Conservation (phyloP, 306 rosid genomes). For the Clitoria ternatea region DNA sequence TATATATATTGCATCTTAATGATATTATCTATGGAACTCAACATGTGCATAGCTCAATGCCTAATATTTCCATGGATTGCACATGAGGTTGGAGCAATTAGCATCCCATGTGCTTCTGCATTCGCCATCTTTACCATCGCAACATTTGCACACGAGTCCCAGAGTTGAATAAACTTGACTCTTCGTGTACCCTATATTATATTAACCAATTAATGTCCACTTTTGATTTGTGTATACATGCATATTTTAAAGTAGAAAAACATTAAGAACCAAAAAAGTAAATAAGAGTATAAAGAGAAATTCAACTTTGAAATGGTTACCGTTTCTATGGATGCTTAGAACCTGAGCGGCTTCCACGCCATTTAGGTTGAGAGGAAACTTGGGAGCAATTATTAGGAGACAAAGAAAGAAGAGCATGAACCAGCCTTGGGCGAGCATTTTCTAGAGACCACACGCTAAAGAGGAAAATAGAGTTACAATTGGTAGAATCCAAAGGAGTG, state of each 20-base stretch:
- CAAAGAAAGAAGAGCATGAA: constrained; percentile 25
- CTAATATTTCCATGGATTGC: constrained; percentile 41
- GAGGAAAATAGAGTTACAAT: not conserved
- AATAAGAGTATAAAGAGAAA: not conserved
- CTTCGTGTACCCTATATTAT: constrained; percentile 14
- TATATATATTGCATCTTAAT: no score
- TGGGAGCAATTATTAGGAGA: constrained; percentile 30
- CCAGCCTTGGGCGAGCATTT: constrained; percentile 25
- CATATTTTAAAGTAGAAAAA: not conserved
- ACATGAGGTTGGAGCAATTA: constrained; percentile 32
- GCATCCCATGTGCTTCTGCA: constrained; percentile 28
- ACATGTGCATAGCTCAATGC: not conserved
- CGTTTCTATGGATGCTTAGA: constrained; percentile 31
- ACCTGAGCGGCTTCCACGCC: constrained; percentile 16
- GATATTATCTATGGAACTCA: not conserved
- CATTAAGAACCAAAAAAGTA: not conserved
- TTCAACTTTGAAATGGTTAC: constrained; percentile 1
- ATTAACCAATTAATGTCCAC: not conserved
- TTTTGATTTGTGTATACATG: no score
- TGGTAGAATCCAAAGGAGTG: not conserved
- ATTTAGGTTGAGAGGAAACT: not conserved
- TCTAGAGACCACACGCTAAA: not conserved
- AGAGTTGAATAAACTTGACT: constrained; percentile 5
- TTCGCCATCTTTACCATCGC: constrained; percentile 35
- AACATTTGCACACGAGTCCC: constrained; percentile 38